Percentiles rank a stretch among this genome's conserved stretches.
phyloP scores from a whole-genome alignment of 805 yeast species.

The Hanseniaspora osmophila region DNA sequence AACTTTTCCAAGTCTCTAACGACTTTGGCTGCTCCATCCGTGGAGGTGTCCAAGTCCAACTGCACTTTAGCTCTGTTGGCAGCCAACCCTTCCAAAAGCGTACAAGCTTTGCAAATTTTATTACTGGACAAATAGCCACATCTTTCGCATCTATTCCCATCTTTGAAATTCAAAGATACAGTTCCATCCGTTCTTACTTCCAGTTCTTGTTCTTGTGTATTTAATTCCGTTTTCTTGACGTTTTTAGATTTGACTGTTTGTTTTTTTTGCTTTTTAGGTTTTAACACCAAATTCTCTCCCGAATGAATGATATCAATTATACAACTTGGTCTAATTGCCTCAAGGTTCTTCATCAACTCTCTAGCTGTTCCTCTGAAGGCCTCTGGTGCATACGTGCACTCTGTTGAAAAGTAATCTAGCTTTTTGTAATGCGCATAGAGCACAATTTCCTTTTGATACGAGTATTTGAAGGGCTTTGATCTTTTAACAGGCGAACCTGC shows the following conservation, averaged over 20 bases:
- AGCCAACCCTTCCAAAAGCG: conserved; percentile 72
- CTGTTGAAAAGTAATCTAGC: conserved; percentile 90
- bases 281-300: conserved; percentile 72
- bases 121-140: conserved; percentile 91
- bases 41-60: conserved; percentile 37
- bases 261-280: conserved; percentile 38
- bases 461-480: conserved; percentile 88
- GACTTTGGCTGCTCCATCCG: conserved; percentile 51
- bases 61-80: conserved; percentile 51
- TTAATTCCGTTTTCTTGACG: conserved; percentile 10
- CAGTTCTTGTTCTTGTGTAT: conserved; percentile 22
- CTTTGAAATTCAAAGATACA: conserved; percentile 35
- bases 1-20: conserved; percentile 50
- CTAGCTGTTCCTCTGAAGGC: conserved; percentile 97
- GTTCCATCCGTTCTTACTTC: conserved; percentile 51
- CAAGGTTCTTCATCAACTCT: conserved; percentile 77
- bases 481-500: conserved; percentile 82
- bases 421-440: conserved; percentile 92
- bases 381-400: conserved; percentile 96
- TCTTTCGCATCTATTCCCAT: conserved; percentile 67
- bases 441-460: conserved; percentile 94
- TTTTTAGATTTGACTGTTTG: conserved; percentile 21
- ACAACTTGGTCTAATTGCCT: conserved; percentile 80
- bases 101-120: conserved; percentile 83
- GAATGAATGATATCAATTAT: conserved; percentile 88